Conservation (phyloP, 306 rosid species). For the Prinsepia uniflora region DNA sequence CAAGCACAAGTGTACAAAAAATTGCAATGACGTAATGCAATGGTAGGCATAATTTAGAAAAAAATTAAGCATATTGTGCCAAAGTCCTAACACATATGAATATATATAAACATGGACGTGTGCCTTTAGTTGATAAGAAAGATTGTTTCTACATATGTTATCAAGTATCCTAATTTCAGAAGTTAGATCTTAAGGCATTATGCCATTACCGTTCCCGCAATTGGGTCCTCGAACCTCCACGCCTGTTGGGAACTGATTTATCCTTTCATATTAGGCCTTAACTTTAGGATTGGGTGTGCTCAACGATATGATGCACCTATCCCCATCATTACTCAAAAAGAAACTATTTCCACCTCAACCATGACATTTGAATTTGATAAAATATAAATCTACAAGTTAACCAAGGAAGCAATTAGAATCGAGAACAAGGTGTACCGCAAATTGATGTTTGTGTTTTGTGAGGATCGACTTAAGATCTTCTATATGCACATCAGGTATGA, state of each 20-base stretch:
- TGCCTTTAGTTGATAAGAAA: not conserved
- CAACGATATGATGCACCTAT: not conserved
- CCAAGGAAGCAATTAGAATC: constrained; percentile 5
- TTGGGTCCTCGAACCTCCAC: no score
- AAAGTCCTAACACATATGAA: constrained; percentile 13
- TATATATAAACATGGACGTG: not conserved
- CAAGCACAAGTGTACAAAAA: constrained; percentile 11
- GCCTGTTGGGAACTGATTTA: no score
- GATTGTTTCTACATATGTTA: not conserved
- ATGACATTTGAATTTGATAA: not conserved
- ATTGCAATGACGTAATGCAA: not conserved
- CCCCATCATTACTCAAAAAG: constrained; percentile 4
- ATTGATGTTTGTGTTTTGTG: constrained; percentile 59
- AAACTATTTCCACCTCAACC: constrained; percentile 14
- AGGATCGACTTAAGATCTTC: constrained; percentile 63
- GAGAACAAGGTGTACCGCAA: constrained; percentile 46
- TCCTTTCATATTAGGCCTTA: not conserved
- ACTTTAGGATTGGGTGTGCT: not conserved
- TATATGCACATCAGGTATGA: constrained; percentile 68
- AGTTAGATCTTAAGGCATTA: not conserved
- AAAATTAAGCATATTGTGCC: not conserved
- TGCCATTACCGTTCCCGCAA: not conserved
- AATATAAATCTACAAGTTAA: constrained; percentile 17
- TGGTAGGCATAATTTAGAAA: not conserved
- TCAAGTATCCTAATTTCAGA: not conserved